These are phyloP conservation scores for Solanum hybrid DNA, from an alignment of 305 asterid genomes.

Conservation along the genomic window DNA sequence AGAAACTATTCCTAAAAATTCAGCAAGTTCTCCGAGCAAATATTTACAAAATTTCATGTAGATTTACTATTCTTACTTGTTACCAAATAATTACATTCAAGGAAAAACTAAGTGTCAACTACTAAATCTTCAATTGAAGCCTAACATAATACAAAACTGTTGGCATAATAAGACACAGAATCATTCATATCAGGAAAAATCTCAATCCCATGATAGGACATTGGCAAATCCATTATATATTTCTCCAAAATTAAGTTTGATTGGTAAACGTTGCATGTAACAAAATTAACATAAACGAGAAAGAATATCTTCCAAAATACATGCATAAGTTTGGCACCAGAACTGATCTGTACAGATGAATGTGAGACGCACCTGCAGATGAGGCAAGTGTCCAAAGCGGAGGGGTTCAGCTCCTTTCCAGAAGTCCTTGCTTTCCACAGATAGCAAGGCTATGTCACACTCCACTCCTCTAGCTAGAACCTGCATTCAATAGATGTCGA, in stretches of 20 bases:
- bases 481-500: conserved; percentile 22
- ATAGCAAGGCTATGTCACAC: conserved; percentile 93
- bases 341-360: background rate
- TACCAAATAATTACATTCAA: background rate
- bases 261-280: background rate
- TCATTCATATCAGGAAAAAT: background rate
- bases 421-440: conserved; percentile 70
- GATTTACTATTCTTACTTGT: background rate
- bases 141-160: background rate
- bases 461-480: conserved; percentile 92
- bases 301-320: background rate
- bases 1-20: background rate
- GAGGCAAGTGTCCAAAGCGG: conserved; percentile 40
- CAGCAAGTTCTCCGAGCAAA: background rate
- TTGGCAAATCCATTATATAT: background rate
- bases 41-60: background rate
- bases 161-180: background rate
- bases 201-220: background rate
- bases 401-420: conserved; percentile 74
- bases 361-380: conserved; percentile 31
- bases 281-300: background rate
- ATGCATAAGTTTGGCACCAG: background rate
- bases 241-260: background rate
- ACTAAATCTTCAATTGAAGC: background rate
- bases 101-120: background rate